These are phyloP conservation scores for Cladophialophora chaetospira DNA, from an alignment of 2,329 filamentous ascomycete species.

Conservation along the genomic window DNA sequence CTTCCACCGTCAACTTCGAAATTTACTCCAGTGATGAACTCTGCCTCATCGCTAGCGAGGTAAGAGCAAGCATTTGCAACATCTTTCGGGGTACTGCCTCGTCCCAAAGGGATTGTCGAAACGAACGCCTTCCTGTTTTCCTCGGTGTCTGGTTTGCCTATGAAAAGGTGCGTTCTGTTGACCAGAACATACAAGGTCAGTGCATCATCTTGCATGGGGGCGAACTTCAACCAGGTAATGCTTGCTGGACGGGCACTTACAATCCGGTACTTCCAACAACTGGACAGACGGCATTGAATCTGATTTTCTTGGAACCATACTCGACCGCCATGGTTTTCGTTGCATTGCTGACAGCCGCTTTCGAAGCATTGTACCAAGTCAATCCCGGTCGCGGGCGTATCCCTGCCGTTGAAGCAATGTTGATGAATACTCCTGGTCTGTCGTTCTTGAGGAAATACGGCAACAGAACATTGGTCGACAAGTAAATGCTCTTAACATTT, in stretches of 20 bases:
- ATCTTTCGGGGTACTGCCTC: constrained; percentile 55
- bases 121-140: constrained; percentile 49
- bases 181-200: background rate
- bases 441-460: constrained; percentile 30
- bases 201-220: background rate
- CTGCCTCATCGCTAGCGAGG: constrained; percentile 69
- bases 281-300: constrained; percentile 72
- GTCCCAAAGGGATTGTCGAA: constrained; percentile 46
- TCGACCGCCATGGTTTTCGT: constrained; percentile 71
- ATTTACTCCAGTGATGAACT: constrained; percentile 59
- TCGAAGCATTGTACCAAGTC: constrained; percentile 58
- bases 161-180: constrained; percentile 41
- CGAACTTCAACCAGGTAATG: background rate
- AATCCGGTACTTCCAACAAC: constrained; percentile 66
- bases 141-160: constrained; percentile 48
- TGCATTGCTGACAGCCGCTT: constrained; percentile 65
- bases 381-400: constrained; percentile 29
- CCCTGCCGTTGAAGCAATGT: constrained; percentile 29
- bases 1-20: constrained; percentile 33
- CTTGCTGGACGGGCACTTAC: constrained; percentile 35
- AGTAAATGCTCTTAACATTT: constrained; percentile 39
- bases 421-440: constrained; percentile 26
- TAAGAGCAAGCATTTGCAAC: constrained; percentile 72
- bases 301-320: constrained; percentile 70
- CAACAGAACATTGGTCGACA: constrained; percentile 28